Percentiles rank a stretch among this genome's conserved stretches.
Evolutionary conservation across 805 yeast species (phyloP).

Genomic region (Nakazawaea ernobii): DNA sequence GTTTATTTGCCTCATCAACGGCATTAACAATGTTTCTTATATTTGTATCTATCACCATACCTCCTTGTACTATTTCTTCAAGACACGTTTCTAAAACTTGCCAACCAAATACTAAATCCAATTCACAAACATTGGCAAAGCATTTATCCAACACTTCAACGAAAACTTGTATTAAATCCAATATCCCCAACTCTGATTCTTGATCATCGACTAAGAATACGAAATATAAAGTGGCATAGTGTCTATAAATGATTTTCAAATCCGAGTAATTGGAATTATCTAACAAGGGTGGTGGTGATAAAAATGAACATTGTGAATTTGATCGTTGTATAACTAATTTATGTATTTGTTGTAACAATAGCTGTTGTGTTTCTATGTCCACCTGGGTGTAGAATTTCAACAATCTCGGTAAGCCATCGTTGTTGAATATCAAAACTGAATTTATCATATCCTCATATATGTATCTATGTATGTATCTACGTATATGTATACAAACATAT

Average conservation of each 20-base stretch:
- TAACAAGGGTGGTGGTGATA: constrained; percentile 79
- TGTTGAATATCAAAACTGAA: constrained; percentile 82
- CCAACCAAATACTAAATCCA: constrained; percentile 98
- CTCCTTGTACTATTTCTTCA: constrained; percentile 93
- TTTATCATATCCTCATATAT: constrained; percentile 51
- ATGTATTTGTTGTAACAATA: constrained; percentile 76
- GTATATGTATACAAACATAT: too few species aligned
- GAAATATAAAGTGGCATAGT: constrained; percentile 93
- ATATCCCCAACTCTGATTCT: constrained; percentile 88
- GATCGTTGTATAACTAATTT: constrained; percentile 68
- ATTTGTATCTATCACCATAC: constrained; percentile 94
- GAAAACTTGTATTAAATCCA: constrained; percentile 93
- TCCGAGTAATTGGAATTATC: constrained; percentile 52
- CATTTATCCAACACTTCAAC: constrained; percentile 93
- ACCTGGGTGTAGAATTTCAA: constrained; percentile 91
- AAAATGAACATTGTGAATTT: constrained; percentile 76
- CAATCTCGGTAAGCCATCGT: constrained; percentile 83
- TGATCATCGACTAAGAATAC: constrained; percentile 95
- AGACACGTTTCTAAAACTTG: constrained; percentile 88
- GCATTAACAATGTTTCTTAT: constrained; percentile 76
- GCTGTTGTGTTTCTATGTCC: constrained; percentile 75
- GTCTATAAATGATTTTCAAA: constrained; percentile 86
- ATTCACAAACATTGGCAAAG: constrained; percentile 89
- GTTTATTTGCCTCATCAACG: constrained; percentile 65
- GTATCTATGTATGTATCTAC: not conserved